phyloP scores from a whole-genome alignment of 805 yeast species.

The Wickerhamiella sergipiensis region DNA sequence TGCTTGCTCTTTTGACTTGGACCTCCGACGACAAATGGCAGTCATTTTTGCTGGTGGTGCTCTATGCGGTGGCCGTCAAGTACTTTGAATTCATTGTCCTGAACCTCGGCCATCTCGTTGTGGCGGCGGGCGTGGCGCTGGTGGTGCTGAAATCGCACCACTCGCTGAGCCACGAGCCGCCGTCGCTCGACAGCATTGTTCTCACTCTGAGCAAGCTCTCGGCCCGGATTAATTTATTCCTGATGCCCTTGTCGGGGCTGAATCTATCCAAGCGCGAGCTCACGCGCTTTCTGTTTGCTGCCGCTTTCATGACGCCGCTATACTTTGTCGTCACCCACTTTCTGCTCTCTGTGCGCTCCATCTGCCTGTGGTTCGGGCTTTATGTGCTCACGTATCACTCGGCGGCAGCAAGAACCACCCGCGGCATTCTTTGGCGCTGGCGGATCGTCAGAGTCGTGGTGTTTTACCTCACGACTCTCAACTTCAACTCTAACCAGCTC shows the following conservation, averaged over 20 bases:
- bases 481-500: slow-evolving; percentile 7
- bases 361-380: slow-evolving; percentile 44
- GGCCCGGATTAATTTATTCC: slow-evolving; percentile 59
- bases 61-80: slow-evolving; percentile 45
- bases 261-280: slow-evolving; percentile 65
- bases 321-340: slow-evolving; percentile 59
- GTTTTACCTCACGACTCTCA: slow-evolving; percentile 73
- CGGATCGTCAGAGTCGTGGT: slow-evolving; percentile 52
- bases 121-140: slow-evolving; percentile 44
- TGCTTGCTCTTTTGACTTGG: slow-evolving; percentile 75
- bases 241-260: slow-evolving; percentile 65
- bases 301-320: slow-evolving; percentile 73
- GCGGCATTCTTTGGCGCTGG: slow-evolving; percentile 78
- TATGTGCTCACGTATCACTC: slow-evolving; percentile 75
- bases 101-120: slow-evolving; percentile 70
- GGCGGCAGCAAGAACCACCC: slow-evolving; percentile 65
- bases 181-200: slow-evolving; percentile 78
- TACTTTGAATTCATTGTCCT: slow-evolving; percentile 66
- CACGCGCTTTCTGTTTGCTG: slow-evolving; percentile 66
- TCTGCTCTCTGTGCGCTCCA: slow-evolving; percentile 54
- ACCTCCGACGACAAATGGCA: slow-evolving; percentile 74
- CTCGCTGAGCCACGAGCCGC: slow-evolving; percentile 33
- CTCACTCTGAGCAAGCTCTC: slow-evolving; percentile 62
- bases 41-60: slow-evolving; percentile 45
- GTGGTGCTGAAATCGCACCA: slow-evolving; percentile 8